These are phyloP conservation scores for Juglanconis sp. DNA, from an alignment of 2,329 filamentous ascomycete species.

Conservation along the genomic window DNA sequence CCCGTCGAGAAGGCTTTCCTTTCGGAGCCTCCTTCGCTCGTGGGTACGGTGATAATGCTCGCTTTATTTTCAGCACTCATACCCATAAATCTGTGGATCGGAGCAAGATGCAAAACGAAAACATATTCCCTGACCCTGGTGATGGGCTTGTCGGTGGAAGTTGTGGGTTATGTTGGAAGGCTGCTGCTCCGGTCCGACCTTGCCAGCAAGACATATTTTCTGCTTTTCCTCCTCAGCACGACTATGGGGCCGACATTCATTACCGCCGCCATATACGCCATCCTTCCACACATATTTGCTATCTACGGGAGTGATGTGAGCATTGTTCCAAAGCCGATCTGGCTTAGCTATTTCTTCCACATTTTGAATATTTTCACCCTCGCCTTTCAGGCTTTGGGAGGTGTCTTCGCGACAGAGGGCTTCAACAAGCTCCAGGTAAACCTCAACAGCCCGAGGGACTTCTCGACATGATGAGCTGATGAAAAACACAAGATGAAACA, in stretches of 20 bases:
- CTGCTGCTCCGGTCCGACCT: constrained; percentile 36
- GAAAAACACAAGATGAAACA: constrained; percentile 25
- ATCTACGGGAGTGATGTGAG: constrained; percentile 44
- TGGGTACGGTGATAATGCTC: constrained; percentile 24
- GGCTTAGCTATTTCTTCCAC: constrained; percentile 33
- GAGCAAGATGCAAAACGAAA: constrained; percentile 28
- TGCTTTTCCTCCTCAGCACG: constrained; percentile 45
- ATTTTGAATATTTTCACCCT: constrained; percentile 32
- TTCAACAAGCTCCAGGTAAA: constrained; percentile 34
- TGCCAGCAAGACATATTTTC: constrained; percentile 35
- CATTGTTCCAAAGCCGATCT: constrained; percentile 31
- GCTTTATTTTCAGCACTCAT: constrained; percentile 25
- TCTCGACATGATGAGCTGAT: constrained; percentile 5
- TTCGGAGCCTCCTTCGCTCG: constrained; percentile 19
- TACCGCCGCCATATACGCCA: constrained; percentile 40
- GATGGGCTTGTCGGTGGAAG: constrained; percentile 40
- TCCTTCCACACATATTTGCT: constrained; percentile 44
- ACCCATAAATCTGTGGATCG: constrained; percentile 23
- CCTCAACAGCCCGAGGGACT: constrained; percentile 4
- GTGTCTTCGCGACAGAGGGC: constrained; percentile 36
- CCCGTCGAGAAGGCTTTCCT: constrained; percentile 20
- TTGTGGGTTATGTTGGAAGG: constrained; percentile 45
- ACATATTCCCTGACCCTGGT: constrained; percentile 39
- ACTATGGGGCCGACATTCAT: constrained; percentile 45
- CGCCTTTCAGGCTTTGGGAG: constrained; percentile 35